phyloP scores from a whole-genome alignment of 2,329 filamentous ascomycete species.

The Kalmusia sp. region DNA sequence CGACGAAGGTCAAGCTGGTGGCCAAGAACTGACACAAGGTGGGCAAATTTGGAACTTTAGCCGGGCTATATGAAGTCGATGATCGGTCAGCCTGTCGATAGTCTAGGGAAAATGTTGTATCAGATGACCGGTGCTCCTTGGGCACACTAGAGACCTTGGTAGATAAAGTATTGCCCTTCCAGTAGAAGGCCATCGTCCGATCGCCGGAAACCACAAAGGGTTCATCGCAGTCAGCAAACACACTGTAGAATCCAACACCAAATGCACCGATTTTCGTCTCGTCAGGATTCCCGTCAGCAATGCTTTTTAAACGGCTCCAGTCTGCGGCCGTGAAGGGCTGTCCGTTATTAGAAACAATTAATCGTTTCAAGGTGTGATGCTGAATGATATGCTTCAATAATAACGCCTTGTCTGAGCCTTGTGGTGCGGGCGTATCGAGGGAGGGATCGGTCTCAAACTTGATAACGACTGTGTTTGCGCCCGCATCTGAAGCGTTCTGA shows the following conservation, averaged over 20 bases:
- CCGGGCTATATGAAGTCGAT: constrained; percentile 53
- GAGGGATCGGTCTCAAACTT: constrained; percentile 93
- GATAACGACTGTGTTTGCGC: constrained; percentile 86
- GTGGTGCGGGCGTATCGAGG: constrained; percentile 72
- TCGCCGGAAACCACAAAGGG: constrained; percentile 93
- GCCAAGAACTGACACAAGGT: constrained; percentile 91
- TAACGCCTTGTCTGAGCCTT: constrained; percentile 70
- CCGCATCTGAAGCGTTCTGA: constrained; percentile 97
- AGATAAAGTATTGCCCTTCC: constrained; percentile 98
- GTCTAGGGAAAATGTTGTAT: constrained; percentile 94
- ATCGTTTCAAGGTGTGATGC: constrained; percentile 82
- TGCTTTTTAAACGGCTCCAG: constrained; percentile 92
- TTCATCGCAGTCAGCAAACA: constrained; percentile 97
- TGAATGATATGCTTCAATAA: constrained; percentile 82
- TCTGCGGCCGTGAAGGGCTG: constrained; percentile 87
- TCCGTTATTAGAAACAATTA: constrained; percentile 94
- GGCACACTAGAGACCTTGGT: constrained; percentile 83
- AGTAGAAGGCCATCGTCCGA: constrained; percentile 98
- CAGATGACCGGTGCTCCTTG: constrained; percentile 67
- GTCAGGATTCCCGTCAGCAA: constrained; percentile 98
- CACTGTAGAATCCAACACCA: constrained; percentile 97
- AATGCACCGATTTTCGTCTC: constrained; percentile 99
- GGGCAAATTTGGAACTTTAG: constrained; percentile 83
- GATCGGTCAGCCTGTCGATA: constrained; percentile 78
- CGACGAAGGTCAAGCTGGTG: constrained; percentile 95